Conservation (phyloP, 352 stramenopile genomes). For the Globisporangium middletonii region DNA sequence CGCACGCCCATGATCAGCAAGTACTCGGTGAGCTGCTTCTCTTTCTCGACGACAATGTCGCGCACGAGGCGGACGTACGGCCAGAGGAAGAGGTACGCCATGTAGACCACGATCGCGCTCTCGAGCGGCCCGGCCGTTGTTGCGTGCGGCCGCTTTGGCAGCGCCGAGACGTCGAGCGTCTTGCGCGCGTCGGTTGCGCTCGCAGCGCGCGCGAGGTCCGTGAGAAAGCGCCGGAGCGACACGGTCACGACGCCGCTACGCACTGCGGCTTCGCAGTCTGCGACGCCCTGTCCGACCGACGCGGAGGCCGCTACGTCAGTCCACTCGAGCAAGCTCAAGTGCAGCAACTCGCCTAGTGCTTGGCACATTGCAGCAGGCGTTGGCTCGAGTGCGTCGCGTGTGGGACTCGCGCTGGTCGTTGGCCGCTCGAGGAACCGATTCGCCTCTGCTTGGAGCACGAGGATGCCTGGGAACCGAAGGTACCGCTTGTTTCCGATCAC, state of each 20-base stretch:
- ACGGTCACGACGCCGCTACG: constrained; percentile 14
- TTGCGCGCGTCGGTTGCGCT: constrained; percentile 29
- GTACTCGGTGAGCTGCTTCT: constrained; percentile 86
- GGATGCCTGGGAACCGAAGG: constrained; percentile 33
- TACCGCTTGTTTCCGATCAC: constrained; percentile 6
- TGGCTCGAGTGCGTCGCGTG: constrained; percentile 2
- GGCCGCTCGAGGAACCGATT: constrained; percentile 37
- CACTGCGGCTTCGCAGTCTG: constrained; percentile 23
- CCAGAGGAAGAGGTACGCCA: constrained; percentile 82
- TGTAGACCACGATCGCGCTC: constrained; percentile 64
- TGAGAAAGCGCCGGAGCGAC: constrained; percentile 27
- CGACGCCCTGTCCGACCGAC: constrained; percentile 22
- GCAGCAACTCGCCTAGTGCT: constrained; percentile 44
- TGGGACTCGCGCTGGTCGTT: constrained; percentile 1
- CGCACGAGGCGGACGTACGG: constrained; percentile 82
- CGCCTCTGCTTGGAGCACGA: constrained; percentile 51
- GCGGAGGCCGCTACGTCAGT: constrained; percentile 31
- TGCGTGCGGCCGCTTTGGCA: constrained; percentile 40
- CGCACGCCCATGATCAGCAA: constrained; percentile 85
- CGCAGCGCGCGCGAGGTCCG: constrained; percentile 22
- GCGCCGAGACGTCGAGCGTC: constrained; percentile 28
- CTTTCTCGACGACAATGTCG: constrained; percentile 87
- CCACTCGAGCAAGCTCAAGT: constrained; percentile 31
- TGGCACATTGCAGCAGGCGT: constrained; percentile 23
- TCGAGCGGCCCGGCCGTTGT: constrained; percentile 40